Evolutionary conservation across 2,329 filamentous ascomycete genomes (phyloP), one percentile per base, ranked within the genome.

Genomic region (Mycosphaerella sp.): DNA sequence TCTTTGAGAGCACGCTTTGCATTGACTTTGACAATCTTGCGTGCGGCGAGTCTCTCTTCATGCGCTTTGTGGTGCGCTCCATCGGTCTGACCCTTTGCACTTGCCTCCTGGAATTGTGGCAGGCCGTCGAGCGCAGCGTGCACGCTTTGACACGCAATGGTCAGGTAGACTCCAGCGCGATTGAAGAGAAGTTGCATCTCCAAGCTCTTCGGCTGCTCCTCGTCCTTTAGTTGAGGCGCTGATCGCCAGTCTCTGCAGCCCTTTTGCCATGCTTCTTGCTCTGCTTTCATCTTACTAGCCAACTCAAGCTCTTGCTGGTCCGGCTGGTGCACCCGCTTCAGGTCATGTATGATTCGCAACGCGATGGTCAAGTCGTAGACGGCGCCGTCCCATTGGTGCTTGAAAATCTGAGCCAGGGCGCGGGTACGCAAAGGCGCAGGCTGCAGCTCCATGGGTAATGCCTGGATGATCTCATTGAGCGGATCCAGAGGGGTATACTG

Each of bases 1-100:
- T 93, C 88, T 55, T 84, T 80, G 21, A 93, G 72, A 1, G 88
- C 87, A 52, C 84, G 80, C 69, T 88, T 91, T 3, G 88, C 88
- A 69, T 86, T 84, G 0, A 78, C 77, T 62, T 87, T 87, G 60
- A 92, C 84, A 26, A 79, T 72, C 68, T 86, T 89, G 43, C 85
- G 79, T 43, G 80, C 79, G 58, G 86, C 82, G 23, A 81, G 69
- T 51, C 78, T 74, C 49, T 69, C 73, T 29, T 67, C 67, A 39
- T 76, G 71, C 11, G 73, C 75, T 59, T 78, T 75, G 45, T 70
- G 71, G 45, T 80, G 77, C n/a, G 70, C 73, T 12, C 72, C 63
- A 6, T 71, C 73, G 45, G 73, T 65, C 56, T 66, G 62, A 8
- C 63, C 64, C 34, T 57, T 60, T 49, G 70, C 70, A 54, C 62